Evolutionary conservation across 352 stramenopile genomes (phyloP).

Genomic region (Plasmopara halstedii): DNA sequence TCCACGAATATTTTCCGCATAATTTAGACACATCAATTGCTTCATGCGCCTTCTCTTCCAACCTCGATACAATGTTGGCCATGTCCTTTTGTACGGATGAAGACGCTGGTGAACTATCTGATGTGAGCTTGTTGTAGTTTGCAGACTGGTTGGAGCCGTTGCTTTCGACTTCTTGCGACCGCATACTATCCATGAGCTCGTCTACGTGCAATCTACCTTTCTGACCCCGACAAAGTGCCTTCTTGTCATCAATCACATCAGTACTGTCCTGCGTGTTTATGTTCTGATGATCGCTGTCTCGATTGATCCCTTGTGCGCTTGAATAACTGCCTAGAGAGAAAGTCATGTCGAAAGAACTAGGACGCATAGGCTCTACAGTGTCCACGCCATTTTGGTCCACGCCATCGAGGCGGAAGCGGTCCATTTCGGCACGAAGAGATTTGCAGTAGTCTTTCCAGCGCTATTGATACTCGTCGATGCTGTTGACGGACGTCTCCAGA

Average conservation of each 20-base stretch:
- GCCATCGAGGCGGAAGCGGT: constrained; percentile 75
- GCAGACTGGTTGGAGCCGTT: constrained; percentile 9
- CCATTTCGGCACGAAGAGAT: constrained; percentile 28
- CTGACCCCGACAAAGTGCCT: constrained; percentile 20
- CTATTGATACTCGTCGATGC: not conserved
- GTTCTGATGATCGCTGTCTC: constrained; percentile 21
- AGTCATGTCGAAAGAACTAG: constrained; percentile 86
- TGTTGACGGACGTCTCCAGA: constrained; percentile 4
- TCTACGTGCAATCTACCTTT: constrained; percentile 44
- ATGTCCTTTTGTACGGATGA: constrained; percentile 30
- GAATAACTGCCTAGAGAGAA: constrained; percentile 66
- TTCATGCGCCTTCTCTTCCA: constrained; percentile 72
- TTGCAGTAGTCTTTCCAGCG: not conserved
- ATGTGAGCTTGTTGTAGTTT: constrained; percentile 7
- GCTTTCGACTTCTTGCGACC: constrained; percentile 11
- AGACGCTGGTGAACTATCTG: constrained; percentile 19
- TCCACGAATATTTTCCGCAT: constrained; percentile 54
- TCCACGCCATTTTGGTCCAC: constrained; percentile 72
- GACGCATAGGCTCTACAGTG: constrained; percentile 74
- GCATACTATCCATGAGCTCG: constrained; percentile 18
- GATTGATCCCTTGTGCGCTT: constrained; percentile 13
- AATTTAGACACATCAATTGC: constrained; percentile 51
- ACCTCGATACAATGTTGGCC: constrained; percentile 45
- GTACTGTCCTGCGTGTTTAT: constrained; percentile 19
- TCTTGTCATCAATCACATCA: constrained; percentile 11